A percentile compares a stretch with the other conserved stretches of the same genome.
Conservation (phyloP, 2,329 filamentous ascomycete species). For the Orbilia brochopaga region DNA sequence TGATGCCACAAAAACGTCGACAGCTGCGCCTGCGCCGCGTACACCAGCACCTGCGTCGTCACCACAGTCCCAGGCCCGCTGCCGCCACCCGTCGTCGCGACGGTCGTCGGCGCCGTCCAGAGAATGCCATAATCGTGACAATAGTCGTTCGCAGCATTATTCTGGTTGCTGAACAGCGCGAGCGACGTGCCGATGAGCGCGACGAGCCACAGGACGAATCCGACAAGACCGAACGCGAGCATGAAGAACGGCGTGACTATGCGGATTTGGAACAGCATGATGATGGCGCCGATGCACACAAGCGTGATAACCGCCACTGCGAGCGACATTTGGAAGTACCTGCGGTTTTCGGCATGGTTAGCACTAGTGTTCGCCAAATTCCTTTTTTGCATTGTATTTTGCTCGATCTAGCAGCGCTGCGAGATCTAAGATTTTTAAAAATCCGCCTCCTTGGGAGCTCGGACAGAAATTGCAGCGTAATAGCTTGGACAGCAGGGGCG, state of each 20-base stretch:
- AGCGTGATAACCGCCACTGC: conserved; percentile 42
- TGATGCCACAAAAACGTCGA: conserved; percentile 49
- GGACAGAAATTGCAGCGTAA: not conserved
- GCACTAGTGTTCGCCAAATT: too few species aligned
- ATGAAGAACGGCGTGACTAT: conserved; percentile 50
- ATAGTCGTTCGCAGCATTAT: conserved; percentile 43
- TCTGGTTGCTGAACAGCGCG: conserved; percentile 43
- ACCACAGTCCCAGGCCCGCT: conserved; percentile 13
- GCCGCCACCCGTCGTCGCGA: conserved; percentile 27
- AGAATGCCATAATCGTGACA: conserved; percentile 37
- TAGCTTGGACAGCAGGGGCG: not conserved
- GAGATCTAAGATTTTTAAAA: not conserved
- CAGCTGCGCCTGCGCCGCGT: conserved; percentile 42
- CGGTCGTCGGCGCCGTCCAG: conserved; percentile 32
- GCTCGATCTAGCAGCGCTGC: conserved; percentile 6
- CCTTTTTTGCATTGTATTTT: conserved; percentile 9
- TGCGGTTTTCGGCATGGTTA: conserved; percentile 28
- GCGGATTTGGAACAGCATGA: conserved; percentile 39
- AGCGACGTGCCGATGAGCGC: conserved; percentile 43
- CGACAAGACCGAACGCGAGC: conserved; percentile 35
- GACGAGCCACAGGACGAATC: conserved; percentile 47
- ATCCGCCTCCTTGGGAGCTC: not conserved
- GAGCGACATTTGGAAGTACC: conserved; percentile 50
- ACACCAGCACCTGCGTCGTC: conserved; percentile 33
- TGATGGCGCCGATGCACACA: conserved; percentile 29